Conservation (phyloP, 2,329 filamentous ascomycete species). For the Teratosphaeria gauchensis region DNA sequence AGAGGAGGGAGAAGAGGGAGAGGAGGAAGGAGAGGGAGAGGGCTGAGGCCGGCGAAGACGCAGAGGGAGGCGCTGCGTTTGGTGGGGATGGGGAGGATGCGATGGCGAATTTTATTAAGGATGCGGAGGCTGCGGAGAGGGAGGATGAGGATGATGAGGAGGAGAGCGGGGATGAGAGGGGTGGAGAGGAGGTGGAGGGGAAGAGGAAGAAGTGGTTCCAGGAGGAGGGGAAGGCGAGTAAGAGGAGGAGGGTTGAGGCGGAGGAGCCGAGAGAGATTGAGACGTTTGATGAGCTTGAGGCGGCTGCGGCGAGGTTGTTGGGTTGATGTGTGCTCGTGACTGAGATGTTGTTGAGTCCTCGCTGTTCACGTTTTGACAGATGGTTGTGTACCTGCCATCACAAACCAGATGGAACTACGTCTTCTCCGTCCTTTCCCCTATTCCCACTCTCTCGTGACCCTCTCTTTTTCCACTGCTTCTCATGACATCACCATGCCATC, state of each 20-base stretch:
- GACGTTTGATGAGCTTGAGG: conserved; percentile 70
- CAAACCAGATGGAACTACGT: too few relatives aligned
- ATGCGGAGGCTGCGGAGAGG: conserved; percentile 20
- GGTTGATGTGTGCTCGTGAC: conserved; percentile 11
- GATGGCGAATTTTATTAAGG: conserved; percentile 30
- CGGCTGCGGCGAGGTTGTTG: conserved; percentile 63
- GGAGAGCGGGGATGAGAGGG: conserved; percentile 33
- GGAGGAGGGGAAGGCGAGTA: conserved; percentile 36
- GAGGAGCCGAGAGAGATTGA: conserved; percentile 54
- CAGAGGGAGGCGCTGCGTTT: conserved; percentile 15
- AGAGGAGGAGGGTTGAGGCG: background rate
- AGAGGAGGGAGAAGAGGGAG: conserved; percentile 64
- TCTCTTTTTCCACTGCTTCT: too few relatives aligned
- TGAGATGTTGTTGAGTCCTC: too few relatives aligned
- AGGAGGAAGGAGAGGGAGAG: conserved; percentile 60
- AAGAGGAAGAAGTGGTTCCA: conserved; percentile 75
- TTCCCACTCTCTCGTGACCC: too few relatives aligned
- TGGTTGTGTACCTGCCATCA: too few relatives aligned
- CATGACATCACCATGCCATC: too few relatives aligned
- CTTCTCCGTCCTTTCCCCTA: too few relatives aligned
- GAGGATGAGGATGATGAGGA: conserved; percentile 11
- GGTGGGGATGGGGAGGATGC: conserved; percentile 8
- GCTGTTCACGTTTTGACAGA: too few relatives aligned
- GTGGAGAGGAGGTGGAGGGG: conserved; percentile 36
- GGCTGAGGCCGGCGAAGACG: conserved; percentile 33